Evolutionary conservation across 1,139 yeast genomes (phyloP), one percentile per base, ranked within the genome.

Genomic region (Schwanniomyces etchellsii): DNA sequence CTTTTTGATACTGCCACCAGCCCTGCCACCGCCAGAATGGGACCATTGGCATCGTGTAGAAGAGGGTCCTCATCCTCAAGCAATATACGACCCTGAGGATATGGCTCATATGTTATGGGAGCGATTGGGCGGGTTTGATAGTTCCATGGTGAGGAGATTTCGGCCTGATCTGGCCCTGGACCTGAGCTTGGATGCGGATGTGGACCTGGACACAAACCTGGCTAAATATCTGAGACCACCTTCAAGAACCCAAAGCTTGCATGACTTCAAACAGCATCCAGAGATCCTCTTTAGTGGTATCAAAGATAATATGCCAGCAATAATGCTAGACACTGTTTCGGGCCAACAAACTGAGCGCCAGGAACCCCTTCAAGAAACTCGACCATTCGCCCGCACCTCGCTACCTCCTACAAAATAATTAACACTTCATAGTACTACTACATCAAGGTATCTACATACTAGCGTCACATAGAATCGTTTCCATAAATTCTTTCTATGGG

Each of bases 11-110:
- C 64, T 70, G 16, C 74, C 74, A 1, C 74, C 74, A 4, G 42
- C 60, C n/a, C 64, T 70, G 5, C 74, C 74, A 1, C 71, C 66
- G 2, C 48, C 64, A 1, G 74, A 62, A 30, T 67, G 74, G 74
- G 60, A 65, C 39, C 62, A 64, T 36, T 67, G 67, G 65, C 59
- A 58, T 32, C 59, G 48, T 32, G 59, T 51, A 1, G 74, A 67
- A 40, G 73, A 64, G 13, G 66, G 67, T 0, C 74, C 74, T 2
- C 59, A 60, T 35, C 45, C 50, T 28, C 50, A 54, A 31, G 36
- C 70, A 1, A 49, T 65, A 2, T 52, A 52, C 31, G 54, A 69
- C n/a, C 66, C 70, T 0, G 52, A 55, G 25, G 72, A 66, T 26
- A 45, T 67, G 16, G 55, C 70, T 4, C 67, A 65, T 39, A 45